Percentiles rank a stretch among this genome's conserved stretches.
Conservation (phyloP, 768 basidiomycete species). For the Suillus discolor region DNA sequence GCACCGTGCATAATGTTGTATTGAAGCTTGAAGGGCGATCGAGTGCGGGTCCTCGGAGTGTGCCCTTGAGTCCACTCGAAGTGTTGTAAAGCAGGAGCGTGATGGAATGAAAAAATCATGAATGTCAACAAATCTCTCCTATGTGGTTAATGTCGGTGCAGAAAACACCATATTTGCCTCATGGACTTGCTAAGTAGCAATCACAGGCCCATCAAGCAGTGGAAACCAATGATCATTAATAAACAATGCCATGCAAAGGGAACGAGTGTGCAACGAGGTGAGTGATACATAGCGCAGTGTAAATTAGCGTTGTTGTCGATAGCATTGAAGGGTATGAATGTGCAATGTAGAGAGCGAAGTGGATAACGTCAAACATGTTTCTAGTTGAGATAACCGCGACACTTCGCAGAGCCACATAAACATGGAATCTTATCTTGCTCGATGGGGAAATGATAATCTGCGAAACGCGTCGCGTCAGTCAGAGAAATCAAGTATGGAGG, state of each 20-base stretch:
- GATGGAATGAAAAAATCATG: neutral
- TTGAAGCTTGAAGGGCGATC: neutral
- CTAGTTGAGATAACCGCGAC: slow-evolving; percentile 96
- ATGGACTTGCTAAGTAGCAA: neutral
- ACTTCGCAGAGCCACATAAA: slow-evolving; percentile 86
- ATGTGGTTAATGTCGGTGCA: neutral
- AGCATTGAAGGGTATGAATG: slow-evolving; percentile 15
- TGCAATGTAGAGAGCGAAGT: slow-evolving; percentile 14
- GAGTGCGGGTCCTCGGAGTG: neutral
- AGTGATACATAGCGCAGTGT: slow-evolving; percentile 35
- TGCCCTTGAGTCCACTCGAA: neutral
- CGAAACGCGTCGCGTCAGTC: slow-evolving; percentile 6
- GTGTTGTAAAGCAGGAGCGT: neutral
- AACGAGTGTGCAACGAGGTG: slow-evolving; percentile 27
- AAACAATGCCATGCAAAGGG: slow-evolving; percentile 12
- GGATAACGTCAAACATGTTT: slow-evolving; percentile 21
- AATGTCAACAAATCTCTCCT: neutral
- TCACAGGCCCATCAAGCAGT: neutral
- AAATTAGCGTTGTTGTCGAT: slow-evolving; percentile 17
- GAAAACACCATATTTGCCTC: neutral
- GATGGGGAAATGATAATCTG: slow-evolving; percentile 99
- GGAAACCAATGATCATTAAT: slow-evolving; percentile 11
- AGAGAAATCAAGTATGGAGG: neutral
- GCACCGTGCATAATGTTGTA: neutral
- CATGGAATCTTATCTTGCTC: slow-evolving; percentile 98